phyloP scores from a whole-genome alignment of 140 eudicot genomes.

The Eryngium alpinum region DNA sequence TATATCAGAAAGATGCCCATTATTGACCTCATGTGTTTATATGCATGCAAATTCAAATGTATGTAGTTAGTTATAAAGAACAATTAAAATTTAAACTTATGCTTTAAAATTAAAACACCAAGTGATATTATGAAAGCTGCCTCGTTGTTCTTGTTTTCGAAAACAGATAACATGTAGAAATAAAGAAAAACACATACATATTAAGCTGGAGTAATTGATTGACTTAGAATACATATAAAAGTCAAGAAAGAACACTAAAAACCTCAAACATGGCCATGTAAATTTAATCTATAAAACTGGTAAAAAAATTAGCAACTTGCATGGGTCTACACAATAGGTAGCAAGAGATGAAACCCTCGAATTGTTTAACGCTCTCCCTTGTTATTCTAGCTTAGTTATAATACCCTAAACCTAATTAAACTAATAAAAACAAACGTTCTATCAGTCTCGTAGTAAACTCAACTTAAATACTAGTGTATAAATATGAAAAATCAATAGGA shows the following conservation, averaged over 20 bases:
- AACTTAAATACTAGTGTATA: not conserved
- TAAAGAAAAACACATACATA: no score
- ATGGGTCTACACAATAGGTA: slow-evolving; percentile 95
- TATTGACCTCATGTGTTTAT: no score
- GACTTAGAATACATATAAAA: no score
- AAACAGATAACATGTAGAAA: no score
- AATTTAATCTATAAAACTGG: not conserved
- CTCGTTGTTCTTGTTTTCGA: no score
- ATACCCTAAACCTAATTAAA: slow-evolving; percentile 53
- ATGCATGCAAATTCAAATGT: not conserved
- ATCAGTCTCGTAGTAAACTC: slow-evolving; percentile 8
- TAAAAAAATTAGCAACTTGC: slow-evolving; percentile 31
- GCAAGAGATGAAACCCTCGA: slow-evolving; percentile 97
- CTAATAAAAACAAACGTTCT: not conserved
- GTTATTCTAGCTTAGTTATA: slow-evolving; percentile 87
- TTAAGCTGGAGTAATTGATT: no score
- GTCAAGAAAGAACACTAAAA: no score
- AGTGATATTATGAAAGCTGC: no score
- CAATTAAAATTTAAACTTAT: no score
- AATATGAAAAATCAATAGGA: not conserved
- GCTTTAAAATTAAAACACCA: no score
- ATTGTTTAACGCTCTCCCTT: no score
- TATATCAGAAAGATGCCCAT: not conserved
- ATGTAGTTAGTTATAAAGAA: no score
- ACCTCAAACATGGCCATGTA: not conserved